phyloP scores from a whole-genome alignment of 202 grass and related monocot species.

The Setaria viridis region DNA sequence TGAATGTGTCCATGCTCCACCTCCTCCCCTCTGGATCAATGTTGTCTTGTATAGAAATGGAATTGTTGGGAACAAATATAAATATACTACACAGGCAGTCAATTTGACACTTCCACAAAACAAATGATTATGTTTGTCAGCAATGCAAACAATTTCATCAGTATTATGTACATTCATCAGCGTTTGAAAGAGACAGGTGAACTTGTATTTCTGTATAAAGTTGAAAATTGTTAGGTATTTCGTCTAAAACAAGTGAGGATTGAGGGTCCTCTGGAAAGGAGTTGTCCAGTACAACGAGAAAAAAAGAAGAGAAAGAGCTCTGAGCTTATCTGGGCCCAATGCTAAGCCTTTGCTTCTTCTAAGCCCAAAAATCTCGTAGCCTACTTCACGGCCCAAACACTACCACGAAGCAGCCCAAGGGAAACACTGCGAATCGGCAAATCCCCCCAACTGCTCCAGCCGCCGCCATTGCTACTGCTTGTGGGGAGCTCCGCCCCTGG shows the following conservation, averaged over 20 bases:
- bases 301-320: neutral
- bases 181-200: neutral
- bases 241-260: neutral
- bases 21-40: neutral
- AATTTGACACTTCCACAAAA: neutral
- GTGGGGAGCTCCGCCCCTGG: neutral
- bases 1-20: neutral
- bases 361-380: neutral
- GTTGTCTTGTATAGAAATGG: neutral
- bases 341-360: neutral
- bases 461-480: neutral
- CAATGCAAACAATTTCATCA: neutral
- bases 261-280: neutral
- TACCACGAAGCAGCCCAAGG: neutral
- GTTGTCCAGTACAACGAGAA: neutral
- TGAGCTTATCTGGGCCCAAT: neutral
- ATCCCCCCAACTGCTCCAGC: neutral
- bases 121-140: neutral
- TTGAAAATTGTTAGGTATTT: too few species aligned
- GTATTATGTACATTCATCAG: neutral
- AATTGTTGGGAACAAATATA: neutral
- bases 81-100: neutral
- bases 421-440: neutral
- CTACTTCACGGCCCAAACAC: neutral
- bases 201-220: neutral